These are phyloP conservation scores for Protomyces macrosporus DNA, from an alignment of 1,139 yeast genomes.

Conservation along the genomic window DNA sequence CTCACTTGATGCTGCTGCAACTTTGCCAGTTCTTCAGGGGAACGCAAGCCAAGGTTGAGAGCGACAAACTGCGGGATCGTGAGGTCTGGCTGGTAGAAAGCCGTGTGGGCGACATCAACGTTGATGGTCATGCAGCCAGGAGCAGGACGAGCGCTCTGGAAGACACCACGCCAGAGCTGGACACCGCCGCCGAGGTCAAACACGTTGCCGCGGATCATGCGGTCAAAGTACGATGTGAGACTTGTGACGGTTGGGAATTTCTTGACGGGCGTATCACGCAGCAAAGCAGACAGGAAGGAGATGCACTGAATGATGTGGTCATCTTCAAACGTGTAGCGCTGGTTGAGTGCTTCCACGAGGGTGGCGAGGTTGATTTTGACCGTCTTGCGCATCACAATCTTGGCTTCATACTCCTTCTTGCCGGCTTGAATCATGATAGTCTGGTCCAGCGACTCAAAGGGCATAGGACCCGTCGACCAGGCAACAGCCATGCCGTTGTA, in stretches of 20 bases:
- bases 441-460: conserved; percentile 24
- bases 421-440: conserved; percentile 24
- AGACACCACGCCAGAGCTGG: conserved; percentile 31
- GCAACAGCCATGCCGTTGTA: conserved; percentile 29
- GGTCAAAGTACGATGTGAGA: conserved; percentile 26
- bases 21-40: background rate
- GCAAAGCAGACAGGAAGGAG: conserved; percentile 29
- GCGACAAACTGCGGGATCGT: conserved; percentile 18
- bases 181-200: conserved; percentile 30
- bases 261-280: conserved; percentile 27
- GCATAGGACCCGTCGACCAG: conserved; percentile 27
- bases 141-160: conserved; percentile 31
- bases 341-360: conserved; percentile 25
- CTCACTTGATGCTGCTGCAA: conserved; percentile 5
- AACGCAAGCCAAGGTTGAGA: conserved; percentile 1
- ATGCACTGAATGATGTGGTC: conserved; percentile 27
- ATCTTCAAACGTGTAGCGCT: conserved; percentile 26
- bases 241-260: conserved; percentile 27
- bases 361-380: conserved; percentile 28
- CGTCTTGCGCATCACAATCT: conserved; percentile 26
- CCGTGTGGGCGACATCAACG: conserved; percentile 31
- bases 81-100: conserved; percentile 30
- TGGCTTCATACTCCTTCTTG: conserved; percentile 13
- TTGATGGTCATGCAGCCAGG: conserved; percentile 30
- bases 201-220: conserved; percentile 1